Percentiles rank a stretch among this genome's conserved stretches.
These are phyloP conservation scores for Trametes sp. DNA, from an alignment of 1,284 basidiomycete species.

Conservation along the genomic window DNA sequence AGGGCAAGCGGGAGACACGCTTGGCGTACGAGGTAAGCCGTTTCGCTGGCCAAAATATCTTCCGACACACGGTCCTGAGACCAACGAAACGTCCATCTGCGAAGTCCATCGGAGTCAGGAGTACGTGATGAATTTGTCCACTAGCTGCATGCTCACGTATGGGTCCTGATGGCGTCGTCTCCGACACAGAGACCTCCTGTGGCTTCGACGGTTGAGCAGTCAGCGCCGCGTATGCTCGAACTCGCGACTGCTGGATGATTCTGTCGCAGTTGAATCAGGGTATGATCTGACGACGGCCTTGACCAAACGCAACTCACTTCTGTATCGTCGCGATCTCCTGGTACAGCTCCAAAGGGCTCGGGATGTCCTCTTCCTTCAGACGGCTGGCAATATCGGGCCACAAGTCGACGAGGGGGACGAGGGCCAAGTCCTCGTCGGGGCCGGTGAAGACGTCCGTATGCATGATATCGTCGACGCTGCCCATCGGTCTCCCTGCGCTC, in stretches of 20 bases:
- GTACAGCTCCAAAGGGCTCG: neutral
- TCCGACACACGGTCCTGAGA: too few species aligned
- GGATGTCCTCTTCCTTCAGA: slow-evolving; percentile 10
- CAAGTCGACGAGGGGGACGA: slow-evolving; percentile 11
- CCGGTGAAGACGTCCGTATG: slow-evolving; percentile 5
- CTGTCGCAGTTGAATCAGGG: neutral
- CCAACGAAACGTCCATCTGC: too few species aligned
- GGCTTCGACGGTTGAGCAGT: neutral
- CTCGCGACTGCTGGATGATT: neutral
- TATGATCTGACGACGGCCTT: neutral
- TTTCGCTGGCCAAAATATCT: too few species aligned
- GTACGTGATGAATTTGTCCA: too few species aligned
- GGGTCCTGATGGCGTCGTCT: too few species aligned
- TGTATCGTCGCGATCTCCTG: neutral
- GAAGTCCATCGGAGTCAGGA: too few species aligned
- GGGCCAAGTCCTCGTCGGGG: neutral
- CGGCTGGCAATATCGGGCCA: slow-evolving; percentile 10
- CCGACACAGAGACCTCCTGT: too few species aligned
- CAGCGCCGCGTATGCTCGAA: neutral
- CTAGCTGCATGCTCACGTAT: too few species aligned
- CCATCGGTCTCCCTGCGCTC: neutral
- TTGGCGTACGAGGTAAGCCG: too few species aligned
- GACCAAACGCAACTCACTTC: neutral
- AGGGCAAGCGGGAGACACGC: too few species aligned
- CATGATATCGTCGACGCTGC: neutral